A percentile compares a stretch with the other conserved stretches of the same genome.
phyloP scores from a whole-genome alignment of 768 basidiomycete genomes.

The Tylopilus sp. region DNA sequence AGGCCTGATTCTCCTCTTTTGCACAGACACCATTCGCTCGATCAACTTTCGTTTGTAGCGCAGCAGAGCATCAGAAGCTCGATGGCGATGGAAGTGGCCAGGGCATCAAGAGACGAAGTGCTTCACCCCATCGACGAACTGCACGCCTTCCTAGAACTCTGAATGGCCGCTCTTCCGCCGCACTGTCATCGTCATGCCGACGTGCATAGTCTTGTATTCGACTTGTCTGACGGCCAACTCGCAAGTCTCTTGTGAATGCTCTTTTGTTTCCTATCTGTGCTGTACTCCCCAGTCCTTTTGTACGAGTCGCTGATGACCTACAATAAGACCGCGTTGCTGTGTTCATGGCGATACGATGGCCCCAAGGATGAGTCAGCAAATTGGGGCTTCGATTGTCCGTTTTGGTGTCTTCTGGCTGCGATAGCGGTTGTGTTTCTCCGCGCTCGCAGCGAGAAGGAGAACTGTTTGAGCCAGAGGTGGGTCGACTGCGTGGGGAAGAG shows the following conservation, averaged over 20 bases:
- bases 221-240: neutral
- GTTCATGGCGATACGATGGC: constrained; percentile 4
- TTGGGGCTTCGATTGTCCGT: constrained; percentile 11
- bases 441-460: constrained; percentile 1
- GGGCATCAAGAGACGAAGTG: neutral
- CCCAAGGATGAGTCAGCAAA: constrained; percentile 15
- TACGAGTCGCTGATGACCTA: neutral
- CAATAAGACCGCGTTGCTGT: constrained; percentile 7
- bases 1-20: constrained; percentile 24
- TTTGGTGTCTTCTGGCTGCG: constrained; percentile 3
- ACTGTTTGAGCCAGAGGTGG: constrained; percentile 6
- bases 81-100: neutral
- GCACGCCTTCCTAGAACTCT: constrained; percentile 19
- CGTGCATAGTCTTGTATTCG: neutral
- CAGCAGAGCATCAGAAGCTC: neutral
- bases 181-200: neutral
- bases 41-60: constrained; percentile 11
- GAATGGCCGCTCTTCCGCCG: constrained; percentile 1
- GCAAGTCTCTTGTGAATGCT: neutral
- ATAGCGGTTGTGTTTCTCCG: constrained; percentile 1
- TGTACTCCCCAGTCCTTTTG: neutral
- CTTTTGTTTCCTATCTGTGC: neutral
- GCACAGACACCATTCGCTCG: constrained; percentile 20
- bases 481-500: neutral
- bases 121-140: constrained; percentile 23